phyloP scores from a whole-genome alignment of 768 basidiomycete genomes.

The Amanita exitialis region DNA sequence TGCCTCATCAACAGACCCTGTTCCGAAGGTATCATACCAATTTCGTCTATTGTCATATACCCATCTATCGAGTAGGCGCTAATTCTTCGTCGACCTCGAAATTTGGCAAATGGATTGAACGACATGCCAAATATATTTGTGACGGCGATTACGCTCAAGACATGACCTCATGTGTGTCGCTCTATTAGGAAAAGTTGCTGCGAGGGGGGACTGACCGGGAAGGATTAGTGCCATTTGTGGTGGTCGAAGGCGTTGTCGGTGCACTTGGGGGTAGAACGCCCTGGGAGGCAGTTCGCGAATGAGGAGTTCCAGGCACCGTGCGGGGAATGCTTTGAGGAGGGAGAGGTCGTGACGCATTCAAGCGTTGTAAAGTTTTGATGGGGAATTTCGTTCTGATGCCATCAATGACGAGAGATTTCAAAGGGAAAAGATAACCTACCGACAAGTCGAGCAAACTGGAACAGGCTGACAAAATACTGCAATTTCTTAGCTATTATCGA shows the following conservation, averaged over 20 bases:
- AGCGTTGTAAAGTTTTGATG: conserved; percentile 79
- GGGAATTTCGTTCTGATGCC: conserved; percentile 81
- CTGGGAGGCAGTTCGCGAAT: conserved; percentile 16
- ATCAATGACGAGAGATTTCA: conserved; percentile 2
- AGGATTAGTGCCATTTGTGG: conserved; percentile 1
- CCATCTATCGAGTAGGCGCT: conserved; percentile 19
- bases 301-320: conserved; percentile 22
- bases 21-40: conserved; percentile 41
- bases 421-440: conserved; percentile 30
- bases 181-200: background rate
- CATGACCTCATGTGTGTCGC: background rate
- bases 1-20: conserved; percentile 40
- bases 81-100: conserved; percentile 30
- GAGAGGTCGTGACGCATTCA: conserved; percentile 35
- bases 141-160: conserved; percentile 34
- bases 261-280: background rate
- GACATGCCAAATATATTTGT: conserved; percentile 41
- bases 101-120: conserved; percentile 7
- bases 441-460: conserved; percentile 90
- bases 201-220: background rate
- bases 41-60: background rate
- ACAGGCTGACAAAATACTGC: conserved; percentile 91
- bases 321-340: conserved; percentile 14
- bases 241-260: conserved; percentile 10
- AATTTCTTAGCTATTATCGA: background rate